phyloP scores from a whole-genome alignment of 2,329 filamentous ascomycete species.

The Phialophora chinensis region DNA sequence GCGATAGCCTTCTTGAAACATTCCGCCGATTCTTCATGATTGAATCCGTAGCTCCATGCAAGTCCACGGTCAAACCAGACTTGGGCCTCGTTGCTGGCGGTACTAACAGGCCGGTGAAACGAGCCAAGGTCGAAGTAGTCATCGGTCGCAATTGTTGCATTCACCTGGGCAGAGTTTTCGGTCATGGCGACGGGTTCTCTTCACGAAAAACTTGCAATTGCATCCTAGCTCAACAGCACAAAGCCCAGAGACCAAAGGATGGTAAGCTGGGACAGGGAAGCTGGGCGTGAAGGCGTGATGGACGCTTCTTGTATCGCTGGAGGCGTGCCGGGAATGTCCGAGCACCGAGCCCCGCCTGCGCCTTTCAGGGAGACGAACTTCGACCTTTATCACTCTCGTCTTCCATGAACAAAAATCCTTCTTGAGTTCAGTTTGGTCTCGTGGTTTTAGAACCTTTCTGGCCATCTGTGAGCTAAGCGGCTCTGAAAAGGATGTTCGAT shows the following conservation, averaged over 20 bases:
- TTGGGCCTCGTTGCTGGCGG: constrained; percentile 43
- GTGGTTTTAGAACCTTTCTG: not conserved
- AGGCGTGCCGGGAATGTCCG: not conserved
- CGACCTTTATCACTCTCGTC: not conserved
- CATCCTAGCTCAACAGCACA: not conserved
- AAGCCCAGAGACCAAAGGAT: not conserved
- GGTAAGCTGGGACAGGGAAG: not conserved
- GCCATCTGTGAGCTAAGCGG: not conserved
- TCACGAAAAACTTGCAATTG: not conserved
- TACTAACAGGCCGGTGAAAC: constrained; percentile 47
- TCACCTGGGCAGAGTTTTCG: not conserved
- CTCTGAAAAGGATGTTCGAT: not conserved
- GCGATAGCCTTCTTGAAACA: constrained; percentile 48
- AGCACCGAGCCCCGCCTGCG: not conserved
- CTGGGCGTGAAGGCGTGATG: not conserved
- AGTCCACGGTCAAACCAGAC: constrained; percentile 49
- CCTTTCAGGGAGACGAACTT: not conserved
- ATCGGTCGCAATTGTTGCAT: constrained; percentile 8
- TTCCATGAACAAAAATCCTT: not conserved
- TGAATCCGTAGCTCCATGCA: constrained; percentile 50
- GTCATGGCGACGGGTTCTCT: not conserved
- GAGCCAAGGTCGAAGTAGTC: constrained; percentile 46
- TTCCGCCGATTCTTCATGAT: constrained; percentile 47
- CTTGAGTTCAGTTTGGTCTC: not conserved
- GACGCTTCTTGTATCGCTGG: not conserved